Percentiles rank a stretch among this genome's conserved stretches.
Evolutionary conservation across 2,329 filamentous ascomycete species (phyloP).

Genomic region (Claviceps sp.): DNA sequence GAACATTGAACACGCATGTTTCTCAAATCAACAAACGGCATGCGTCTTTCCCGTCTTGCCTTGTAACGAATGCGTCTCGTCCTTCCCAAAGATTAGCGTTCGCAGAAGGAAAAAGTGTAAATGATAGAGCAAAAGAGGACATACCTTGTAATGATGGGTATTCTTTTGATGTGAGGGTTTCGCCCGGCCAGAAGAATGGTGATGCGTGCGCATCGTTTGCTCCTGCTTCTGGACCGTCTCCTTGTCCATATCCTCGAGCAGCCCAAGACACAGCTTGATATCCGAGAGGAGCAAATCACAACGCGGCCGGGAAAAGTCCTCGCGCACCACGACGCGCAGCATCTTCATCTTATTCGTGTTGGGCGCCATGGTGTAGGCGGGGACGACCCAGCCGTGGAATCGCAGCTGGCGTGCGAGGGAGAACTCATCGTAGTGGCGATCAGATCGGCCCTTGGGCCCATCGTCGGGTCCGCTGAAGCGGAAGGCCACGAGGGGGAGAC

Average conservation of each 20-base stretch:
- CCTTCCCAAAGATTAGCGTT: conserved; percentile 21
- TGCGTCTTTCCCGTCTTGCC: conserved; percentile 88
- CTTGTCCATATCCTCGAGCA: conserved; percentile 62
- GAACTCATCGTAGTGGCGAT: conserved; percentile 59
- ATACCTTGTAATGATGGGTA: conserved; percentile 29
- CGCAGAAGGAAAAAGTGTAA: not conserved
- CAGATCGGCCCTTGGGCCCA: conserved; percentile 25
- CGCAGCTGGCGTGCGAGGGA: conserved; percentile 74
- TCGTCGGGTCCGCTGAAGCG: conserved; percentile 49
- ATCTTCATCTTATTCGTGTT: conserved; percentile 75
- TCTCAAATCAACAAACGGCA: conserved; percentile 51
- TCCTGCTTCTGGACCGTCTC: conserved; percentile 57
- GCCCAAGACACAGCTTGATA: conserved; percentile 60
- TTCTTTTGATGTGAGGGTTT: conserved; percentile 30
- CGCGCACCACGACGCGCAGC: conserved; percentile 81
- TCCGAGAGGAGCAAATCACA: conserved; percentile 70
- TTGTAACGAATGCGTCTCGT: conserved; percentile 77
- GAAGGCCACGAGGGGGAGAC: conserved; percentile 84
- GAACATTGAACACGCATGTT: not conserved
- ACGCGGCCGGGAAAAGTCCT: conserved; percentile 74
- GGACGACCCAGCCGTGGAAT: conserved; percentile 81
- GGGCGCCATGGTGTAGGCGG: conserved; percentile 94
- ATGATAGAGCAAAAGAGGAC: conserved; percentile 11
- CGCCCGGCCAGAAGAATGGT: conserved; percentile 36
- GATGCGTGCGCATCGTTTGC: conserved; percentile 47